A percentile compares a stretch with the other conserved stretches of the same genome.
These are phyloP conservation scores for Takashimella tepidaria DNA, from an alignment of 1,284 basidiomycete species.

Conservation along the genomic window DNA sequence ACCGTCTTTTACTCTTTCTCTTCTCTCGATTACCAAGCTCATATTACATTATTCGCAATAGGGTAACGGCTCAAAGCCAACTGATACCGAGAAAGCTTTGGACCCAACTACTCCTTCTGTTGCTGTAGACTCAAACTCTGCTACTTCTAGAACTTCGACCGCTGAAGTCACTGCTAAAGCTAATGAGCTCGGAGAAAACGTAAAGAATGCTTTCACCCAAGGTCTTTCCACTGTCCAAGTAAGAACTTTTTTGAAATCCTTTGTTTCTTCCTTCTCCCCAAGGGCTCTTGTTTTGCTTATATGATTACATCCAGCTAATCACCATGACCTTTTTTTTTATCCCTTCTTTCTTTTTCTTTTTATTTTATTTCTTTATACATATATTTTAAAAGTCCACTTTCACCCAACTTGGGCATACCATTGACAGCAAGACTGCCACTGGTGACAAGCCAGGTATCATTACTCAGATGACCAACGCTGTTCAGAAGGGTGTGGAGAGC, in stretches of 20 bases:
- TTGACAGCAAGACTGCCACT: constrained; percentile 42
- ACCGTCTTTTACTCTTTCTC: no score
- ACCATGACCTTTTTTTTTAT: no score
- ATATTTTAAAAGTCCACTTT: constrained; percentile 28
- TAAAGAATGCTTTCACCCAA: constrained; percentile 30
- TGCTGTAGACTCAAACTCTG: background rate
- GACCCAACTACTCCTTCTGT: background rate
- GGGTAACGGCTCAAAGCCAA: background rate
- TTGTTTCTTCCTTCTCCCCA: background rate
- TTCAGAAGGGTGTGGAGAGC: constrained; percentile 31
- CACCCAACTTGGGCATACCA: constrained; percentile 34
- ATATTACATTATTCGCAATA: no score
- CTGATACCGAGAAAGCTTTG: background rate
- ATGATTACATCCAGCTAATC: no score
- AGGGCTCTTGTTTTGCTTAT: background rate
- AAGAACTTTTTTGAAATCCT: background rate
- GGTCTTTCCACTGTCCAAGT: constrained; percentile 31
- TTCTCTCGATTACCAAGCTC: no score
- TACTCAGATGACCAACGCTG: constrained; percentile 35
- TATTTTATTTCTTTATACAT: background rate
- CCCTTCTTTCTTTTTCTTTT: background rate
- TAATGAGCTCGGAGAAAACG: constrained; percentile 26
- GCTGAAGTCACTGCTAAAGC: background rate
- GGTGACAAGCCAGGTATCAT: constrained; percentile 42
- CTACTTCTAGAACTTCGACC: constrained; percentile 1